These are phyloP conservation scores for Candida buenavistaensis DNA, from an alignment of 1,139 yeast species.

Conservation along the genomic window DNA sequence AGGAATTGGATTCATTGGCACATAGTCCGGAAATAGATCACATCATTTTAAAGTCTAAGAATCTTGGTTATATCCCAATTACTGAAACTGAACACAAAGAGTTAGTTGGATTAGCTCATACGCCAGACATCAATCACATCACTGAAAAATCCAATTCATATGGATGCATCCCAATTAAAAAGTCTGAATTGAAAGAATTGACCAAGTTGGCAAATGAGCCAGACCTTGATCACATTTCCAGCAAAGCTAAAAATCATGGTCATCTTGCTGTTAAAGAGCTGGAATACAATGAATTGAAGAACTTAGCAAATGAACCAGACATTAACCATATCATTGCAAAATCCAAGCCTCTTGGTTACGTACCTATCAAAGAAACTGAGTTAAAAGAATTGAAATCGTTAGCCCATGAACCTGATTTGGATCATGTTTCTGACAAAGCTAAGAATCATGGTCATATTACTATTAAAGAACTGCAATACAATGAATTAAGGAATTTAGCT, in stretches of 20 bases:
- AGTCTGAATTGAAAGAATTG: too few species aligned
- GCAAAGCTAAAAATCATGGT: too few species aligned
- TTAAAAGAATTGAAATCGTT: constrained; percentile 13
- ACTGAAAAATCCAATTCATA: neutral
- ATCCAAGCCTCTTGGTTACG: too few species aligned
- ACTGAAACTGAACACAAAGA: constrained; percentile 9
- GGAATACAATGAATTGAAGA: too few species aligned
- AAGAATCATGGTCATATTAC: constrained; percentile 4
- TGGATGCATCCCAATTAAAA: too few species aligned
- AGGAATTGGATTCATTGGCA: neutral
- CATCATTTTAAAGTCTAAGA: constrained; percentile 13
- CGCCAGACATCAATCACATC: constrained; percentile 18
- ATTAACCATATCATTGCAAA: constrained; percentile 18
- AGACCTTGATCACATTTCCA: too few species aligned
- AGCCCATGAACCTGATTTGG: constrained; percentile 12
- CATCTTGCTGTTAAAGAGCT: too few species aligned
- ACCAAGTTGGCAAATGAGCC: too few species aligned
- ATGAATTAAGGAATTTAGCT: constrained; percentile 12
- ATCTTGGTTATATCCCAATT: constrained; percentile 17
- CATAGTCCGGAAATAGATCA: constrained; percentile 15
- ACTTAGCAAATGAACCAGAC: too few species aligned
- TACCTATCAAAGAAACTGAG: constrained; percentile 21
- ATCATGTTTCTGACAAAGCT: constrained; percentile 12
- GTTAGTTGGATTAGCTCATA: constrained; percentile 16
- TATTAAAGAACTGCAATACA: constrained; percentile 14